These are phyloP conservation scores for Lodderomyces parapsilosis DNA, from an alignment of 1,139 yeast genomes.

Conservation along the genomic window DNA sequence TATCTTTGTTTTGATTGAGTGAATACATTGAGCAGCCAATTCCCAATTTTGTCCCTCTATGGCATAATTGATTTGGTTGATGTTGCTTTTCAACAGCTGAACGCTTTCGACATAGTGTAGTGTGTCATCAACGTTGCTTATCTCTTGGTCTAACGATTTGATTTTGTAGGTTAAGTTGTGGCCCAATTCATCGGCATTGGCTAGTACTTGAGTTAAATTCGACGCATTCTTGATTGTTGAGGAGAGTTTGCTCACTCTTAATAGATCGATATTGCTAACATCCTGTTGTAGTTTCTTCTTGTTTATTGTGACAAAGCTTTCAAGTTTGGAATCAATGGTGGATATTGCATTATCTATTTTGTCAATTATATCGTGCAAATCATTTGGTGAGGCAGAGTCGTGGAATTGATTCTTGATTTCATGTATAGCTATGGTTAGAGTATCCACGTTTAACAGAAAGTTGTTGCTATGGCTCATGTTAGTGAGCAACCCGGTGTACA, in stretches of 20 bases:
- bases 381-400: constrained; percentile 15
- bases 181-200: constrained; percentile 66
- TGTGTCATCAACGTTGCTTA: constrained; percentile 63
- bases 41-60: constrained; percentile 70
- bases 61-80: constrained; percentile 67
- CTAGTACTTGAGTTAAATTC: constrained; percentile 49
- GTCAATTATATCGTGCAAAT: constrained; percentile 16
- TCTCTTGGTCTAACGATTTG: constrained; percentile 68
- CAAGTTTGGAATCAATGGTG: constrained; percentile 20
- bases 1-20: constrained; percentile 47
- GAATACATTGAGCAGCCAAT: constrained; percentile 65
- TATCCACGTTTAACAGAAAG: background rate
- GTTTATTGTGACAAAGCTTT: constrained; percentile 25
- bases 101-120: constrained; percentile 65
- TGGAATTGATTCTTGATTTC: constrained; percentile 11
- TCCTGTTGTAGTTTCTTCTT: constrained; percentile 37
- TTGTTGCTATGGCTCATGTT: background rate
- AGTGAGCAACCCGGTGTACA: background rate
- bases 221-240: constrained; percentile 39
- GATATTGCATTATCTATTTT: constrained; percentile 15
- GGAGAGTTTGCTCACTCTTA: constrained; percentile 39
- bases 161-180: constrained; percentile 67
- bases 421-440: background rate
- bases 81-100: constrained; percentile 59
- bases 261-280: constrained; percentile 35